phyloP scores from a whole-genome alignment of 208 protist genomes.

The Leishmania gerbilli region DNA sequence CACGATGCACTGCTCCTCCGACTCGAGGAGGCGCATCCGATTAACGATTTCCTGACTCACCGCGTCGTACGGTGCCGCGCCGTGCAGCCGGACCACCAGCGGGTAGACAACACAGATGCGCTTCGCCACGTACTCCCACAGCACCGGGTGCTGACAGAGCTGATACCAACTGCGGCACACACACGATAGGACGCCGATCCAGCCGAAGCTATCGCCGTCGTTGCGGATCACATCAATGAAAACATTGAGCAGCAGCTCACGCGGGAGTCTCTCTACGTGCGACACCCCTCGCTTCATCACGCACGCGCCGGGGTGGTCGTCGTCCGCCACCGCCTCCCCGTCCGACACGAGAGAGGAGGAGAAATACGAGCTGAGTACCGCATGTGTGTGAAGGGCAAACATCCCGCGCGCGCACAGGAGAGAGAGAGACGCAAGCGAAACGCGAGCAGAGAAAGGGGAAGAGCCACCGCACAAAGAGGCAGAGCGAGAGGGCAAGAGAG shows the following conservation, averaged over 20 bases:
- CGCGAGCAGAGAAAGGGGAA: too few species aligned
- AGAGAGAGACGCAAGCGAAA: neutral
- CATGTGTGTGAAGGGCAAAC: constrained; percentile 33
- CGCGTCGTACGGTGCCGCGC: constrained; percentile 42
- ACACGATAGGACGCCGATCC: constrained; percentile 57
- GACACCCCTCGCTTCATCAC: neutral
- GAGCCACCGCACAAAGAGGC: neutral
- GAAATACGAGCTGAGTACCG: constrained; percentile 34
- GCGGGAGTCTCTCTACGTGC: constrained; percentile 49
- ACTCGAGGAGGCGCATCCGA: constrained; percentile 48
- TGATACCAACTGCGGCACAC: constrained; percentile 63
- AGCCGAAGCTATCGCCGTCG: constrained; percentile 46
- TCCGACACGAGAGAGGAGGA: constrained; percentile 23
- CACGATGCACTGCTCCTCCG: constrained; percentile 43
- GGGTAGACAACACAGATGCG: constrained; percentile 76
- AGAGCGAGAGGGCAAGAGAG: neutral
- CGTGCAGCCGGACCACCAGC: constrained; percentile 53
- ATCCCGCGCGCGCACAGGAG: constrained; percentile 5
- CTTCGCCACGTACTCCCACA: constrained; percentile 76
- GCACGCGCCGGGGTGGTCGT: neutral
- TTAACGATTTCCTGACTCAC: constrained; percentile 49
- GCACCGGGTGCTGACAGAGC: constrained; percentile 54
- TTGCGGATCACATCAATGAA: constrained; percentile 70
- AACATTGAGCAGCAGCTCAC: constrained; percentile 61
- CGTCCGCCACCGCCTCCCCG: neutral